phyloP scores from a whole-genome alignment of 495 filamentous ascomycete genomes.

The Penicillium arizonense region DNA sequence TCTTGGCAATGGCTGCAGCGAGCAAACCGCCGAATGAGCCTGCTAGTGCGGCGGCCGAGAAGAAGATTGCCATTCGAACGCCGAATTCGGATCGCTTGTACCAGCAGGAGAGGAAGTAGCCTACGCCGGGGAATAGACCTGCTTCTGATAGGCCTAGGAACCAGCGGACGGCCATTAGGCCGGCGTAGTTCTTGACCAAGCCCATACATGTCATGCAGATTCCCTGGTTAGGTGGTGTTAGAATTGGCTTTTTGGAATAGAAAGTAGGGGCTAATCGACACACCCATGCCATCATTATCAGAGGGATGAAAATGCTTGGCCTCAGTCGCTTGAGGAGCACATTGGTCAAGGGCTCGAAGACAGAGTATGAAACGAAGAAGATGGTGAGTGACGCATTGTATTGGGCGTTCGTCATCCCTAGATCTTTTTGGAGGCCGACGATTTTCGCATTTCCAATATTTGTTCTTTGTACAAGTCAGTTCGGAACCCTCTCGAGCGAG shows the following conservation, averaged over 20 bases:
- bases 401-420: constrained; percentile 63
- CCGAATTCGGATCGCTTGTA: constrained; percentile 83
- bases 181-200: constrained; percentile 71
- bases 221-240: constrained; percentile 47
- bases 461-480: constrained; percentile 46
- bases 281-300: constrained; percentile 59
- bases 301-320: constrained; percentile 66
- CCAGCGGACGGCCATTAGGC: constrained; percentile 79
- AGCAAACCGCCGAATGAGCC: constrained; percentile 76
- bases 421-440: constrained; percentile 62
- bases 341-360: constrained; percentile 87
- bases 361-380: constrained; percentile 89
- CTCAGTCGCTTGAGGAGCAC: constrained; percentile 76
- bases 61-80: constrained; percentile 80
- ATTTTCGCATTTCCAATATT: constrained; percentile 91
- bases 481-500: background rate
- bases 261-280: background rate
- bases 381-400: constrained; percentile 80
- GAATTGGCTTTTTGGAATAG: background rate
- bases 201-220: constrained; percentile 84
- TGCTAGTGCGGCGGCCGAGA: constrained; percentile 79
- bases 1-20: constrained; percentile 46
- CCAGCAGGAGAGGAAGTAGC: constrained; percentile 87
- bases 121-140: constrained; percentile 82
- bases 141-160: constrained; percentile 85